Conservation (phyloP, 192 early-diverging fungal genomes). For the Backusella parvicylindrica region DNA sequence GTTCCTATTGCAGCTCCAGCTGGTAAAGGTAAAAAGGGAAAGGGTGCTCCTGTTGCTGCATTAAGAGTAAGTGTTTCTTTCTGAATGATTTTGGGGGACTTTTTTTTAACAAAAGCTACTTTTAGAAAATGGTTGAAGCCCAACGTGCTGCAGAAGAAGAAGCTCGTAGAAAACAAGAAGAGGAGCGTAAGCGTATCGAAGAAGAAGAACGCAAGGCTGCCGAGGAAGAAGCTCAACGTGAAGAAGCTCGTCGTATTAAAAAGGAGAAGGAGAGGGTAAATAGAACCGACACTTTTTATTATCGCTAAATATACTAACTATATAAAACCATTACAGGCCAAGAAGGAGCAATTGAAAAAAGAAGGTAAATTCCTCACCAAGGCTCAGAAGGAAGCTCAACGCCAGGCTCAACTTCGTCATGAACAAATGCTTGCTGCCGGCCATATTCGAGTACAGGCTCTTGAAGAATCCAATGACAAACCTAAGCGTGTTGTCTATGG, state of each 20-base stretch:
- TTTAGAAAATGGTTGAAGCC: slow-evolving; percentile 69
- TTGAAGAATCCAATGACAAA: slow-evolving; percentile 47
- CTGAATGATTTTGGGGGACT: neutral
- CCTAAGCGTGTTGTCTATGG: slow-evolving; percentile 71
- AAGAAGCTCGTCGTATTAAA: slow-evolving; percentile 72
- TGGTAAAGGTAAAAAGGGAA: slow-evolving; percentile 58
- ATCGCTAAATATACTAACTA: neutral
- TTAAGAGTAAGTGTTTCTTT: slow-evolving; percentile 38
- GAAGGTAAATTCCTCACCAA: slow-evolving; percentile 92
- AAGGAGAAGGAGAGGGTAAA: slow-evolving; percentile 75
- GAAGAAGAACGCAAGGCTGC: slow-evolving; percentile 65
- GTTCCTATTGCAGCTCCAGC: slow-evolving; percentile 16
- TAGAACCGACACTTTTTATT: neutral
- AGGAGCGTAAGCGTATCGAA: slow-evolving; percentile 59
- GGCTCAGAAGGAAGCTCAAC: slow-evolving; percentile 85
- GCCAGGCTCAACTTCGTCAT: slow-evolving; percentile 61
- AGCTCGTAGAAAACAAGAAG: slow-evolving; percentile 56
- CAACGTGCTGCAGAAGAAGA: slow-evolving; percentile 80
- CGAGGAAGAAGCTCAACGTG: slow-evolving; percentile 75
- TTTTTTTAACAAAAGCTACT: slow-evolving; percentile 21
- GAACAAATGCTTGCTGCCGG: slow-evolving; percentile 81
- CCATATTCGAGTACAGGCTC: slow-evolving; percentile 65
- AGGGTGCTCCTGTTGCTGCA: slow-evolving; percentile 49
- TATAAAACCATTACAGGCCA: slow-evolving; percentile 50
- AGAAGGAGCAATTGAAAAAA: slow-evolving; percentile 84